Conservation (phyloP, 2,329 filamentous ascomycete species). For the Aspergillus brunneoviolaceus region DNA sequence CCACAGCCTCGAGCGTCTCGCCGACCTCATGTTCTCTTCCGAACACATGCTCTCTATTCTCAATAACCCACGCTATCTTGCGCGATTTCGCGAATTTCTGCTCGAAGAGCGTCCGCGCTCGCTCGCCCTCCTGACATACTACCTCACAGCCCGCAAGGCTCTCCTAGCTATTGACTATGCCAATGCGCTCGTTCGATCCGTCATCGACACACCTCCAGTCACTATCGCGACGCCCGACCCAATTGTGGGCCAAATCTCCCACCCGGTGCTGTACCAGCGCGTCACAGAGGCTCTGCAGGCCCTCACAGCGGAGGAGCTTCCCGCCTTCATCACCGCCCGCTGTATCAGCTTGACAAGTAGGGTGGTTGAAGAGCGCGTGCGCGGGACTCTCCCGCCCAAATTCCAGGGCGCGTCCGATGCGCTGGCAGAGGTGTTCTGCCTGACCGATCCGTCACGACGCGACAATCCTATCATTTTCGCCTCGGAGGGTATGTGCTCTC, state of each 20-base stretch:
- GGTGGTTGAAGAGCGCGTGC: slow-evolving; percentile 67
- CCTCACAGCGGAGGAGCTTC: slow-evolving; percentile 66
- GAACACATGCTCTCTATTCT: slow-evolving; percentile 68
- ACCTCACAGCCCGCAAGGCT: slow-evolving; percentile 70
- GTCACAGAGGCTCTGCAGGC: slow-evolving; percentile 64
- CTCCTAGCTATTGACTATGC: slow-evolving; percentile 69
- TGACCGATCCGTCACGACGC: slow-evolving; percentile 69
- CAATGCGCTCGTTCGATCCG: slow-evolving; percentile 64
- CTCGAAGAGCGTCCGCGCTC: slow-evolving; percentile 60
- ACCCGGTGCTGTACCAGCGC: slow-evolving; percentile 61
- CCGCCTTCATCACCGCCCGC: slow-evolving; percentile 68
- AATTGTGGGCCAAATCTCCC: slow-evolving; percentile 53
- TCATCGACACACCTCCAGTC: slow-evolving; percentile 52
- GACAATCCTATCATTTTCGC: slow-evolving; percentile 78
- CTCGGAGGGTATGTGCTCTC: slow-evolving; percentile 59
- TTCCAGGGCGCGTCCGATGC: slow-evolving; percentile 70
- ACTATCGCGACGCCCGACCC: slow-evolving; percentile 57
- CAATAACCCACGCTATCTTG: slow-evolving; percentile 60
- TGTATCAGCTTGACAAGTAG: slow-evolving; percentile 69
- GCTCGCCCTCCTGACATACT: slow-evolving; percentile 67
- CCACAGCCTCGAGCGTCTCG: slow-evolving; percentile 62
- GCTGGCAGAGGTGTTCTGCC: slow-evolving; percentile 72
- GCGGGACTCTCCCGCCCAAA: slow-evolving; percentile 63
- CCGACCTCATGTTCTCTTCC: slow-evolving; percentile 64
- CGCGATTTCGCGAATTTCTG: slow-evolving; percentile 68